A percentile compares a stretch with the other conserved stretches of the same genome.
phyloP scores from a whole-genome alignment of 108 stramenopile genomes.

The Skeletonema marinoi region DNA sequence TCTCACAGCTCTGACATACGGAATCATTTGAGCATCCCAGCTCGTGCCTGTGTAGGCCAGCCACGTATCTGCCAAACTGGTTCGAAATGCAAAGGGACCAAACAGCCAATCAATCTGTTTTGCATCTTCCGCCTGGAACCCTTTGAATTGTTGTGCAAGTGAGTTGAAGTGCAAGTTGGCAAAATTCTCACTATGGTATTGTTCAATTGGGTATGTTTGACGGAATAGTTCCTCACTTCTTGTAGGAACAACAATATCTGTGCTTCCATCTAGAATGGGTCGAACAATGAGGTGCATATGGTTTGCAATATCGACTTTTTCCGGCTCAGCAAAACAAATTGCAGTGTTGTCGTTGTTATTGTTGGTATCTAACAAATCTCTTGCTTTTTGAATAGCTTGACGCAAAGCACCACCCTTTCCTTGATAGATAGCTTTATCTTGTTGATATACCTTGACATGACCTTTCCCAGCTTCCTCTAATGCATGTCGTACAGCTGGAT shows the following conservation, averaged over 20 bases:
- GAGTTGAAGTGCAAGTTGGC: constrained; percentile 59
- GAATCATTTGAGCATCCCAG: constrained; percentile 71
- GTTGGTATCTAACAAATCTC: constrained; percentile 1
- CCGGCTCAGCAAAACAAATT: constrained; percentile 63
- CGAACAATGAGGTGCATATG: constrained; percentile 14
- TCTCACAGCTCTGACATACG: constrained; percentile 43
- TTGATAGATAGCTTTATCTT: constrained; percentile 27
- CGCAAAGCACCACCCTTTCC: constrained; percentile 64
- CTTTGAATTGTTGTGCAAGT: constrained; percentile 28
- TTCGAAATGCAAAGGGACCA: constrained; percentile 59
- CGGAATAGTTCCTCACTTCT: constrained; percentile 45
- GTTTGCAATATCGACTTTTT: constrained; percentile 59
- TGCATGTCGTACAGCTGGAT: constrained; percentile 8
- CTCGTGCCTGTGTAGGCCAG: constrained; percentile 46
- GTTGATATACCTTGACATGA: constrained; percentile 28
- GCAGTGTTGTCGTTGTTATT: constrained; percentile 1
- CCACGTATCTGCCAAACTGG: constrained; percentile 42
- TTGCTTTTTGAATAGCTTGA: constrained; percentile 48
- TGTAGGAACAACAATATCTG: constrained; percentile 52
- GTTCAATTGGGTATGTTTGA: constrained; percentile 67
- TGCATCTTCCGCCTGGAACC: constrained; percentile 6
- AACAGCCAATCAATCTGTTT: constrained; percentile 59
- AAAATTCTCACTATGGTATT: constrained; percentile 67
- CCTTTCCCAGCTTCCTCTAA: neutral
- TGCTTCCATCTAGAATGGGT: constrained; percentile 11